Evolutionary conservation across 768 basidiomycete genomes (phyloP).

Genomic region (Calocybe cyanea): DNA sequence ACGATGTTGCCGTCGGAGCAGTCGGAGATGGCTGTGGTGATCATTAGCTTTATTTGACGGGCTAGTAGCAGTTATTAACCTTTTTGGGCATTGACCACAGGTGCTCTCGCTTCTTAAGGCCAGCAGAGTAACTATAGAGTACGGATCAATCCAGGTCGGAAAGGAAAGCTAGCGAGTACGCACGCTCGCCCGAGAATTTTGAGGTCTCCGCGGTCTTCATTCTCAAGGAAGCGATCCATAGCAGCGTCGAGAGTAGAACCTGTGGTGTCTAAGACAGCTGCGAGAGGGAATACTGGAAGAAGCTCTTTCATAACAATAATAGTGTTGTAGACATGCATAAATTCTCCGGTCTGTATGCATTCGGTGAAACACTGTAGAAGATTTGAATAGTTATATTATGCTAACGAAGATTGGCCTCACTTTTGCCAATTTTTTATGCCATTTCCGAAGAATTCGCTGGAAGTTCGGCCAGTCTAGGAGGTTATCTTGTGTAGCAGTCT

Average conservation of each 20-base stretch:
- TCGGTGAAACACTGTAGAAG: constrained; percentile 63
- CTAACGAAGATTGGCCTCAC: constrained; percentile 33
- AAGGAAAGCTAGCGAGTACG: constrained; percentile 21
- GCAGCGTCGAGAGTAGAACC: constrained; percentile 55
- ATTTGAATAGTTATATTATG: not conserved
- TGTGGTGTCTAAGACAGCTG: constrained; percentile 45
- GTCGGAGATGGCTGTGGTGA: constrained; percentile 4
- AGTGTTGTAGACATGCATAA: constrained; percentile 98
- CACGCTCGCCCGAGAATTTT: constrained; percentile 79
- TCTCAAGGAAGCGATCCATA: constrained; percentile 65
- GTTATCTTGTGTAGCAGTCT: constrained; percentile 43
- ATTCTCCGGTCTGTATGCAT: constrained; percentile 84
- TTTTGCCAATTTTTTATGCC: constrained; percentile 72
- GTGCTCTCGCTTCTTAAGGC: constrained; percentile 69
- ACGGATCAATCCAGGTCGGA: constrained; percentile 2
- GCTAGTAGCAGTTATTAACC: constrained; percentile 13
- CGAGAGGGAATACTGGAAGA: constrained; percentile 81
- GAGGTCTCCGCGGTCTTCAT: constrained; percentile 79
- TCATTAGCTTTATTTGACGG: not conserved
- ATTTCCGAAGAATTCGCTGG: constrained; percentile 72
- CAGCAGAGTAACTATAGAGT: constrained; percentile 60
- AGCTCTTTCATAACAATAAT: constrained; percentile 92
- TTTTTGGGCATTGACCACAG: constrained; percentile 43
- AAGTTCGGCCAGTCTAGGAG: constrained; percentile 70
- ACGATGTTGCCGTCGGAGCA: constrained; percentile 15